Conservation (phyloP, 352 stramenopile genomes). For the Phytophthora tentaculata region DNA sequence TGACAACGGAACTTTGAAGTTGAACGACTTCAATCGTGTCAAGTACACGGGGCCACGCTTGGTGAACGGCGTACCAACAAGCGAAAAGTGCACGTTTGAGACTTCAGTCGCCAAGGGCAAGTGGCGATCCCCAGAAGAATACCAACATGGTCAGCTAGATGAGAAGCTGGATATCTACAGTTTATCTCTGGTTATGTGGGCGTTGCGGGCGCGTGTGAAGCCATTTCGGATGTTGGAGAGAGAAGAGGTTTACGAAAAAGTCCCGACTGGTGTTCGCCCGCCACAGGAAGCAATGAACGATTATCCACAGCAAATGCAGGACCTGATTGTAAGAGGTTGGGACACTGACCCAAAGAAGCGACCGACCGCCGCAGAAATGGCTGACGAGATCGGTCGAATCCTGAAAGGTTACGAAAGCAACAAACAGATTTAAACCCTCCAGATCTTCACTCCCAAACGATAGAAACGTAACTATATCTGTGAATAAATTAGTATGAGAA, state of each 20-base stretch:
- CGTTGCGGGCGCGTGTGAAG: slow-evolving; percentile 55
- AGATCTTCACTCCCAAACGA: too few species aligned
- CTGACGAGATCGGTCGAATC: slow-evolving; percentile 59
- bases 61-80: slow-evolving; percentile 38
- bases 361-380: slow-evolving; percentile 56
- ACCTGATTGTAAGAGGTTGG: slow-evolving; percentile 67
- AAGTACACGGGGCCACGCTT: slow-evolving; percentile 66
- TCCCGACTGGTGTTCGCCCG: slow-evolving; percentile 58
- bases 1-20: slow-evolving; percentile 49
- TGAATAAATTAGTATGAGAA: slow-evolving; percentile 26
- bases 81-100: slow-evolving; percentile 63
- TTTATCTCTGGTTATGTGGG: slow-evolving; percentile 73
- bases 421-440: slow-evolving; percentile 7
- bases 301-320: slow-evolving; percentile 70
- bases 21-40: slow-evolving; percentile 88
- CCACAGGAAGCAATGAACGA: slow-evolving; percentile 52
- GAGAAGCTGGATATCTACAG: slow-evolving; percentile 79
- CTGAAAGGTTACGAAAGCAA: slow-evolving; percentile 40
- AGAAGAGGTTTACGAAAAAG: slow-evolving; percentile 61
- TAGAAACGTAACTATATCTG: too few species aligned
- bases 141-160: slow-evolving; percentile 46
- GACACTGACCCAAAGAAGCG: slow-evolving; percentile 52
- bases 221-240: slow-evolving; percentile 49
- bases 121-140: slow-evolving; percentile 83
- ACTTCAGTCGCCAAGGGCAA: slow-evolving; percentile 79